Evolutionary conservation across 306 rosid genomes (phyloP).

Genomic region (Medicago ruthenica): DNA sequence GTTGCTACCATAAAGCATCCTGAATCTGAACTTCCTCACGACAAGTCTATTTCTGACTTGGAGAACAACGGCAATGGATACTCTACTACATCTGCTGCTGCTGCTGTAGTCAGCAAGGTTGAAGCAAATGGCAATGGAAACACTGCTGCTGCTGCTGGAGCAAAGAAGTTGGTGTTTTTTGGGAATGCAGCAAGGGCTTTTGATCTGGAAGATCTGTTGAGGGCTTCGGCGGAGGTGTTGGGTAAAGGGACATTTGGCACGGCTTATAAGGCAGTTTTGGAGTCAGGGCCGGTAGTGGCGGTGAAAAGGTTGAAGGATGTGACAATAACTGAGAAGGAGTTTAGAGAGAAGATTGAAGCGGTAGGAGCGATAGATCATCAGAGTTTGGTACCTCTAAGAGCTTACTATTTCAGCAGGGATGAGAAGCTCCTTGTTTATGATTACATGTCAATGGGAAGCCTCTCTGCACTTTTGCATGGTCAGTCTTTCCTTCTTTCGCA

Average conservation of each 20-base stretch:
- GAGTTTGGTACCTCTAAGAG: constrained; percentile 73
- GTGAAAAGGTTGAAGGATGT: constrained; percentile 80
- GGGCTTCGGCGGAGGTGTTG: constrained; percentile 78
- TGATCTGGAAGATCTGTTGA: constrained; percentile 72
- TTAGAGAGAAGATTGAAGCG: constrained; percentile 61
- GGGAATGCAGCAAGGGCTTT: constrained; percentile 54
- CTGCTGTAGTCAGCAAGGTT: constrained; percentile 38
- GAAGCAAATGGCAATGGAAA: constrained; percentile 37
- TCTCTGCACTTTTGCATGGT: constrained; percentile 82
- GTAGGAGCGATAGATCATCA: constrained; percentile 72
- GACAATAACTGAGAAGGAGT: constrained; percentile 59
- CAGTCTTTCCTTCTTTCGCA: constrained; percentile 12
- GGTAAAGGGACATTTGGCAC: constrained; percentile 79
- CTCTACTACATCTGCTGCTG: constrained; percentile 41
- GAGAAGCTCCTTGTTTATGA: constrained; percentile 74
- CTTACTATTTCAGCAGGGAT: constrained; percentile 68
- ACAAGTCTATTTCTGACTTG: constrained; percentile 43
- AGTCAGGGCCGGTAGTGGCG: constrained; percentile 65
- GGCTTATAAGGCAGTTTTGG: constrained; percentile 73
- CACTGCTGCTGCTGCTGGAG: constrained; percentile 8
- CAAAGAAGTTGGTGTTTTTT: constrained; percentile 63
- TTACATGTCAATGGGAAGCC: constrained; percentile 75
- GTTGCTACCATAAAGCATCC: constrained; percentile 48
- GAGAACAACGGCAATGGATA: constrained; percentile 53
- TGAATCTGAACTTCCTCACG: constrained; percentile 44